Evolutionary conservation across 306 rosid species (phyloP).

Genomic region (Quillaja saponaria): DNA sequence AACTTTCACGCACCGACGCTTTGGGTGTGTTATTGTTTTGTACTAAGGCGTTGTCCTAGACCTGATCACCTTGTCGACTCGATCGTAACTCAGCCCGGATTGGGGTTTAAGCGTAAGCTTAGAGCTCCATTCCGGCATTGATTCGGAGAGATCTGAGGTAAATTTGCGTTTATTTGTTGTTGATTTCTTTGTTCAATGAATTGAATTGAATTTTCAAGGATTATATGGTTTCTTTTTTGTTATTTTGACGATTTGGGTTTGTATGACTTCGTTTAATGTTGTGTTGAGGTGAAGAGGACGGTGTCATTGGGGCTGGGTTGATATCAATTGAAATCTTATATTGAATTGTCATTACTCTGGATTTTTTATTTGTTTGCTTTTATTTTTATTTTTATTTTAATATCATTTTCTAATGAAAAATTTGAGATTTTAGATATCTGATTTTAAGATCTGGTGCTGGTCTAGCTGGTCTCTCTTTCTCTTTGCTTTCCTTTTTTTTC

Average conservation of each 20-base stretch:
- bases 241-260: background rate
- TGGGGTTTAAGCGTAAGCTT: constrained; percentile 22
- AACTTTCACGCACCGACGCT: constrained; percentile 29
- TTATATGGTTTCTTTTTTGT: background rate
- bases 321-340: background rate
- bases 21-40: constrained; percentile 25
- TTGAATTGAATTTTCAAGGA: no score
- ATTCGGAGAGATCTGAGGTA: constrained; percentile 38
- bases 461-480: background rate
- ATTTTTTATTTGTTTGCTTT: background rate
- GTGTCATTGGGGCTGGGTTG: constrained; percentile 22
- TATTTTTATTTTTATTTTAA: constrained; percentile 5
- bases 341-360: constrained; percentile 3
- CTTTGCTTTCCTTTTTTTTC: background rate
- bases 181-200: background rate
- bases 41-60: background rate
- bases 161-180: background rate
- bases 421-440: background rate
- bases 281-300: constrained; percentile 17
- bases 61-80: constrained; percentile 42
- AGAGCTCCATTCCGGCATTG: constrained; percentile 25
- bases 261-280: no score
- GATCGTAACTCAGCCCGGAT: constrained; percentile 30
- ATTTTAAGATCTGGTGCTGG: constrained; percentile 46
- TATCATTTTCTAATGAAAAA: constrained; percentile 15